phyloP scores from a whole-genome alignment of 305 asterid genomes.

The Fraxinus platypoda region DNA sequence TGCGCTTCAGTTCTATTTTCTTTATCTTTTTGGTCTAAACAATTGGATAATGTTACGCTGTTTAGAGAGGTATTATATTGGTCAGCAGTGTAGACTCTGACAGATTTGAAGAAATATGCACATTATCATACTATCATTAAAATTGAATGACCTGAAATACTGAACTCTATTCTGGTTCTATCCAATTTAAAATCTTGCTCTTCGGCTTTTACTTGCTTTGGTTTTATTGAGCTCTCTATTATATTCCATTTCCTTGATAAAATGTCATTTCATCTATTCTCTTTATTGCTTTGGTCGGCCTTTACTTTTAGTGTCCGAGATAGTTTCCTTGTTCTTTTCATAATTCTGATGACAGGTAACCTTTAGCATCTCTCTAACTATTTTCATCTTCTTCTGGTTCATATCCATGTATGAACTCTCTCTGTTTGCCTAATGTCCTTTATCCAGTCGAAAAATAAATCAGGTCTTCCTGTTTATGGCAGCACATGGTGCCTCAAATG shows the following conservation, averaged over 20 bases:
- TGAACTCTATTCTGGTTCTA: background rate
- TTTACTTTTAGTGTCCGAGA: background rate
- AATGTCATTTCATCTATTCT: background rate
- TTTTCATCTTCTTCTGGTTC: background rate
- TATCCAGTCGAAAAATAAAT: background rate
- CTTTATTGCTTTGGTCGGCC: background rate
- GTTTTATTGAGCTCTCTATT: background rate
- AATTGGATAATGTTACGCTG: background rate
- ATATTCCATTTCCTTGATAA: background rate
- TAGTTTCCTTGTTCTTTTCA: background rate
- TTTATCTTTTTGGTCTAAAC: background rate
- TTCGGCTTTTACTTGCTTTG: background rate
- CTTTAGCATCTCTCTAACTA: background rate
- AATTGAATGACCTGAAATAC: background rate
- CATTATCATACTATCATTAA: background rate
- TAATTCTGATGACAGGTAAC: background rate
- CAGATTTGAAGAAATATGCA: background rate
- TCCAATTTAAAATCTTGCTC: background rate
- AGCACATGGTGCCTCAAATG: background rate
- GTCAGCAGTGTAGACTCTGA: background rate
- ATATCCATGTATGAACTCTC: background rate
- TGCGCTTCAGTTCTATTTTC: conserved; percentile 7
- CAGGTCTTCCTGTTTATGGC: background rate
- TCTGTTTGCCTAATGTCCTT: background rate
- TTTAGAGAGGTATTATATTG: background rate